Conservation (phyloP, 2,329 filamentous ascomycete genomes). For the Neonectria coccinea region DNA sequence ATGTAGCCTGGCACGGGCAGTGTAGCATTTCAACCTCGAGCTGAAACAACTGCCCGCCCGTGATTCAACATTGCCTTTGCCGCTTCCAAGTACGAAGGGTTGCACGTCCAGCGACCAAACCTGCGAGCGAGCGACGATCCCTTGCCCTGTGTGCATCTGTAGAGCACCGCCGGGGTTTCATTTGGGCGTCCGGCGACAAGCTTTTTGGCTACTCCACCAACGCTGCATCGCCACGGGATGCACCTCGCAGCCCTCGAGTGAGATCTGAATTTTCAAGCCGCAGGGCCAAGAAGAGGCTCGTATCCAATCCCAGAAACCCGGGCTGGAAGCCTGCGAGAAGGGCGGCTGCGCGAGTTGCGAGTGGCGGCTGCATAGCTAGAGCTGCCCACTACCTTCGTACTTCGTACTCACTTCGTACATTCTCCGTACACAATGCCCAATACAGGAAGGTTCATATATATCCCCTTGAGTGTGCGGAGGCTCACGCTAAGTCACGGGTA, state of each 20-base stretch:
- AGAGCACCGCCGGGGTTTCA: neutral
- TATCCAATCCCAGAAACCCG: conserved; percentile 34
- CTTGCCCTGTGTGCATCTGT: conserved; percentile 4
- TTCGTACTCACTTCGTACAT: neutral
- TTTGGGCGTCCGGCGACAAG: conserved; percentile 21
- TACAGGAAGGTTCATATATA: conserved; percentile 4
- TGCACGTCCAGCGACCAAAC: conserved; percentile 16
- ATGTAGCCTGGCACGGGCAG: conserved; percentile 14
- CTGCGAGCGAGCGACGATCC: conserved; percentile 17
- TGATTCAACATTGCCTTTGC: conserved; percentile 14
- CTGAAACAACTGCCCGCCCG: conserved; percentile 9
- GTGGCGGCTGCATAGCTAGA: neutral
- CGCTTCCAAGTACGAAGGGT: conserved; percentile 18
- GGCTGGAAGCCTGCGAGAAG: neutral
- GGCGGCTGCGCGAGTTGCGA: neutral
- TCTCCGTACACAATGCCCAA: neutral
- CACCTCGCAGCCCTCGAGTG: conserved; percentile 13
- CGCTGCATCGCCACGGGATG: conserved; percentile 40
- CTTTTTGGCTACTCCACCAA: conserved; percentile 28
- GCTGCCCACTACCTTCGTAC: neutral
- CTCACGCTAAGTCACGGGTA: too few species aligned
- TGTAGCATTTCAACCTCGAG: conserved; percentile 16
- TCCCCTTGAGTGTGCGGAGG: too few species aligned
- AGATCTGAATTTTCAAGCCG: conserved; percentile 37
- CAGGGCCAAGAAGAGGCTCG: conserved; percentile 34